phyloP scores from a whole-genome alignment of 352 stramenopile genomes.

The Phytophthora aleatoria region DNA sequence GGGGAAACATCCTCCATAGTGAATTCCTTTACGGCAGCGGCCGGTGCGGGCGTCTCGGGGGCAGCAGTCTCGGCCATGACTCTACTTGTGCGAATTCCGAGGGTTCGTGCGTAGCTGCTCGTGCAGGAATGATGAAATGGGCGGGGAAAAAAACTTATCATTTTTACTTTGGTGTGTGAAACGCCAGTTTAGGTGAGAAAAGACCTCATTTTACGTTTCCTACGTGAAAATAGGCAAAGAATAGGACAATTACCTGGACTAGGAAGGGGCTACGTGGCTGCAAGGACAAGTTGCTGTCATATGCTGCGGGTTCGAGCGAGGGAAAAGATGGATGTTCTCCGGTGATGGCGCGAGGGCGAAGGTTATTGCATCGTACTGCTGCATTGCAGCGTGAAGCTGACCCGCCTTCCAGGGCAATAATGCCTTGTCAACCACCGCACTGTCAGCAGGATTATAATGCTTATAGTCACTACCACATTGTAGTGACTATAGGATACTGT shows the following conservation, averaged over 20 bases:
- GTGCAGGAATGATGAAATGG: conserved; percentile 46
- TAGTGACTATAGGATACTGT: too few species aligned
- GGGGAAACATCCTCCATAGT: conserved; percentile 93
- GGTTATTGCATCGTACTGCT: background rate
- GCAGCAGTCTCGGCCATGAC: conserved; percentile 31
- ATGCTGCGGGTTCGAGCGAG: background rate
- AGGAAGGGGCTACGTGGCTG: conserved; percentile 15
- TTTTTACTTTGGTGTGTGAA: background rate
- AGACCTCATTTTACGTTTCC: background rate
- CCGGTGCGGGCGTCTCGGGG: conserved; percentile 17
- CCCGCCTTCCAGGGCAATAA: background rate
- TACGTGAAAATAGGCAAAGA: background rate
- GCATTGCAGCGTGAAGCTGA: background rate
- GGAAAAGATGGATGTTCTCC: conserved; percentile 2
- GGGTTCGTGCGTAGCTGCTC: conserved; percentile 25
- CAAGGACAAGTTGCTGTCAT: conserved; percentile 31
- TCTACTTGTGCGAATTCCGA: conserved; percentile 21
- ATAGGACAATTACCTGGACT: background rate
- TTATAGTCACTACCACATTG: too few species aligned
- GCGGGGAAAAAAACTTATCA: background rate
- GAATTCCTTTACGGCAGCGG: conserved; percentile 76
- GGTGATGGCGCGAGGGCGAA: conserved; percentile 9
- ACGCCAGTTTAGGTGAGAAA: background rate
- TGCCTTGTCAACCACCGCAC: background rate
- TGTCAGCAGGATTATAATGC: too few species aligned